These are phyloP conservation scores for Penicillium sp. DNA, from an alignment of 2,329 filamentous ascomycete genomes.

Conservation along the genomic window DNA sequence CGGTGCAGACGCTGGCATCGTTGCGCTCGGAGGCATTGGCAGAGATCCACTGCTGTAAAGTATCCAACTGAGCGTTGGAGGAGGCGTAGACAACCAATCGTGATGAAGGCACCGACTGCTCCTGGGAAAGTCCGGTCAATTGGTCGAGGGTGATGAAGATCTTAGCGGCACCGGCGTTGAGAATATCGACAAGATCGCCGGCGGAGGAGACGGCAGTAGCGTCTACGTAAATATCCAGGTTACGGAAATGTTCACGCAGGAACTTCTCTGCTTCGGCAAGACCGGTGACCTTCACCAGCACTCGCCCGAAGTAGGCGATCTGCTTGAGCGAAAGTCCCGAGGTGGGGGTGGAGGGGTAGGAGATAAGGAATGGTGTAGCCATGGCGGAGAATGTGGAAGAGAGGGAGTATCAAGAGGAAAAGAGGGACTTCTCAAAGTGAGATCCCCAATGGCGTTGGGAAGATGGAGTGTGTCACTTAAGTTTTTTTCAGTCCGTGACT, in stretches of 20 bases:
- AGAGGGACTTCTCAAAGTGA: not conserved
- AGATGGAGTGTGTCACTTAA: slow-evolving; percentile 12
- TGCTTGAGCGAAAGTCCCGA: slow-evolving; percentile 53
- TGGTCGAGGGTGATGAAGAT: slow-evolving; percentile 77
- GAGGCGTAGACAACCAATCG: slow-evolving; percentile 58
- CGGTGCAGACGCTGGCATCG: slow-evolving; percentile 36
- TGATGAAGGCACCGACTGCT: slow-evolving; percentile 53
- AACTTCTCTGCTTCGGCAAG: slow-evolving; percentile 48
- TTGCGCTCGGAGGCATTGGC: slow-evolving; percentile 36
- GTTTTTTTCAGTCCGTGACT: slow-evolving; percentile 12
- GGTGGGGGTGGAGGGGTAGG: slow-evolving; percentile 43
- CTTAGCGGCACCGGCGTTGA: slow-evolving; percentile 81
- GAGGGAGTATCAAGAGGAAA: too few relatives aligned
- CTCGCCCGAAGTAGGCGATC: slow-evolving; percentile 60
- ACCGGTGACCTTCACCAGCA: slow-evolving; percentile 54
- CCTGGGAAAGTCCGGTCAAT: slow-evolving; percentile 55
- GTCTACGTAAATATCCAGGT: slow-evolving; percentile 69
- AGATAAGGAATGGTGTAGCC: slow-evolving; percentile 45
- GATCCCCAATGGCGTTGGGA: slow-evolving; percentile 14
- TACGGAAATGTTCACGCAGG: slow-evolving; percentile 57
- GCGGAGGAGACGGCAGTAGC: slow-evolving; percentile 66
- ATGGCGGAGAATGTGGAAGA: slow-evolving; percentile 28
- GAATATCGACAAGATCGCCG: slow-evolving; percentile 74
- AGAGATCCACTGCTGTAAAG: slow-evolving; percentile 42
- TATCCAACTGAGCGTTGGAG: slow-evolving; percentile 38